A percentile compares a stretch with the other conserved stretches of the same genome.
Conservation (phyloP, 1,139 yeast genomes). For the Zygotorulaspora mrakii region DNA sequence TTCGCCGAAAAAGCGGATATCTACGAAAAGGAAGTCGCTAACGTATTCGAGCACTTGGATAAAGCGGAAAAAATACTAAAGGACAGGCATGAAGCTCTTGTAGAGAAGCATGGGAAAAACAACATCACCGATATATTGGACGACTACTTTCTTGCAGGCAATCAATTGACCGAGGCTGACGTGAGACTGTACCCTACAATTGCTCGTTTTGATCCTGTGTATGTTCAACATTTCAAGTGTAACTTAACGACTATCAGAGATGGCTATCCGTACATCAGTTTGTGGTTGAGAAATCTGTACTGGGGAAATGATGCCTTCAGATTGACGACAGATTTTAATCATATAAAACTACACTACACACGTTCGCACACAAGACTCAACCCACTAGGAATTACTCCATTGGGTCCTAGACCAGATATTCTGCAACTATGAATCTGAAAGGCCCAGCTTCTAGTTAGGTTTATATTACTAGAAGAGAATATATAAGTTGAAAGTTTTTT, state of each 20-base stretch:
- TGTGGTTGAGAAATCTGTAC: conserved; percentile 79
- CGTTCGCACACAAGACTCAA: conserved; percentile 71
- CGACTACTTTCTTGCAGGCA: conserved; percentile 48
- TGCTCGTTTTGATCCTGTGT: conserved; percentile 84
- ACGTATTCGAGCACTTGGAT: conserved; percentile 68
- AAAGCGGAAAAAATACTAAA: conserved; percentile 65
- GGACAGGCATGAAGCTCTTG: conserved; percentile 43
- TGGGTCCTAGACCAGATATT: conserved; percentile 84
- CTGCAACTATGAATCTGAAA: not conserved
- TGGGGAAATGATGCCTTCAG: conserved; percentile 79
- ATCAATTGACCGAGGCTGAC: conserved; percentile 82
- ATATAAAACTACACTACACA: conserved; percentile 87
- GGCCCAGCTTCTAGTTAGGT: no score
- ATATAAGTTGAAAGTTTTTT: no score
- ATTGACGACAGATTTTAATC: conserved; percentile 80
- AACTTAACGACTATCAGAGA: conserved; percentile 76
- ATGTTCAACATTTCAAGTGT: conserved; percentile 93
- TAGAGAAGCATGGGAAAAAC: conserved; percentile 26
- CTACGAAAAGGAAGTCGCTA: conserved; percentile 66
- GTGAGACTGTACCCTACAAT: conserved; percentile 79
- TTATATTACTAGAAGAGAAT: no score
- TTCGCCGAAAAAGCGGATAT: conserved; percentile 83
- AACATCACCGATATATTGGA: conserved; percentile 27
- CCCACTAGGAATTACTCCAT: conserved; percentile 78
- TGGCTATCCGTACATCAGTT: conserved; percentile 73